phyloP scores from a whole-genome alignment of 2,329 filamentous ascomycete genomes.

The Arthrinium puccinioides region DNA sequence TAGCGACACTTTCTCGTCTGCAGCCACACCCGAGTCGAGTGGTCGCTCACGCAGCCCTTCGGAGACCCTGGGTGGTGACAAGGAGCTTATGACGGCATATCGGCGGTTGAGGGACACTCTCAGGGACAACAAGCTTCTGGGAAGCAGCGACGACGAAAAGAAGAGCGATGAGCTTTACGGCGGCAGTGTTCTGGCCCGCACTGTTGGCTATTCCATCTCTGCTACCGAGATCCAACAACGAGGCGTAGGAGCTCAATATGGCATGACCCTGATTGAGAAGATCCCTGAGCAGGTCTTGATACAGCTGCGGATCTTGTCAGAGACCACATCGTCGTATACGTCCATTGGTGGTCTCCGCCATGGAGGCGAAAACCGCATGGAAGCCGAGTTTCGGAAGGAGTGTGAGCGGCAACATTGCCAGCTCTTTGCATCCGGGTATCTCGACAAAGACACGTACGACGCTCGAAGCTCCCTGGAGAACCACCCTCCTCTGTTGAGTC shows the following conservation, averaged over 20 bases:
- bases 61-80: slow-evolving; percentile 31
- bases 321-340: slow-evolving; percentile 81
- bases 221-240: slow-evolving; percentile 88
- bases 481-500: slow-evolving; percentile 52
- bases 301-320: slow-evolving; percentile 79
- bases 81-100: slow-evolving; percentile 54
- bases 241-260: slow-evolving; percentile 66
- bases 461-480: slow-evolving; percentile 34
- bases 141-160: slow-evolving; percentile 17
- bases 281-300: slow-evolving; percentile 79
- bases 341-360: slow-evolving; percentile 64
- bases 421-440: slow-evolving; percentile 59
- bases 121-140: slow-evolving; percentile 41
- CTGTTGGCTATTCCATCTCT: slow-evolving; percentile 78
- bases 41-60: slow-evolving; percentile 22
- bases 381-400: slow-evolving; percentile 58
- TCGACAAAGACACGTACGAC: slow-evolving; percentile 32
- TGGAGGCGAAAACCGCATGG: slow-evolving; percentile 52
- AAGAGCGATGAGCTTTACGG: slow-evolving; percentile 37
- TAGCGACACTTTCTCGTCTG: slow-evolving; percentile 33
- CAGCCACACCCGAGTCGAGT: slow-evolving; percentile 27
- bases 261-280: slow-evolving; percentile 71
- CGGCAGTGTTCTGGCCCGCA: slow-evolving; percentile 54
- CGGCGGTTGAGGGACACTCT: slow-evolving; percentile 53
- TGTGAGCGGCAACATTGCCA: slow-evolving; percentile 68